These are phyloP conservation scores for Blastocystis hominis DNA, from an alignment of 352 stramenopile genomes.

Conservation along the genomic window DNA sequence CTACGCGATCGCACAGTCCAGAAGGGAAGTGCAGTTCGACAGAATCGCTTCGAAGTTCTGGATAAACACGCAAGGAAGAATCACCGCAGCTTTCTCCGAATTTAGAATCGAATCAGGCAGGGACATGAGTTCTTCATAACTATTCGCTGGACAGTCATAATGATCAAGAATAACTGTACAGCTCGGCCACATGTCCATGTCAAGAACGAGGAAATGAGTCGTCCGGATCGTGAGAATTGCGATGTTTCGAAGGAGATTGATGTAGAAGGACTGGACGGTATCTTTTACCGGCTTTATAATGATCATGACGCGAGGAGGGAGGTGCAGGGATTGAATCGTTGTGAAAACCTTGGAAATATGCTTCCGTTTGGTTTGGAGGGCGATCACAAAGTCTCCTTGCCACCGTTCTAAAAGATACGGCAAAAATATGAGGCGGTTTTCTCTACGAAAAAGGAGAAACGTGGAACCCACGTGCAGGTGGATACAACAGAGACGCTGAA, in stretches of 20 bases:
- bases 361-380: neutral
- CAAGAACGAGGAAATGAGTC: slow-evolving; percentile 38
- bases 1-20: slow-evolving; percentile 8
- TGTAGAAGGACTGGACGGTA: neutral
- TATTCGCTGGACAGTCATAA: neutral
- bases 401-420: neutral
- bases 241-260: slow-evolving; percentile 45
- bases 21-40: neutral
- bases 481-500: slow-evolving; percentile 9
- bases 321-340: neutral
- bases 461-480: neutral
- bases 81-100: neutral
- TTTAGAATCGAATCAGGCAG: neutral
- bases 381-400: neutral
- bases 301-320: slow-evolving; percentile 7
- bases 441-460: neutral
- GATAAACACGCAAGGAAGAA: slow-evolving; percentile 9
- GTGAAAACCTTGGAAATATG: neutral
- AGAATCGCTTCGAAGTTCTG: neutral
- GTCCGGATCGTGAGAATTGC: slow-evolving; percentile 34
- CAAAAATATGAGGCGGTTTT: neutral
- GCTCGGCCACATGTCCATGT: slow-evolving; percentile 53
- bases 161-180: neutral
- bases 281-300: neutral
- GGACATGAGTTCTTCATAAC: neutral